Percentiles rank a stretch among this genome's conserved stretches.
phyloP scores from a whole-genome alignment of 495 filamentous ascomycete species.

The Aspergillus biplanus region DNA sequence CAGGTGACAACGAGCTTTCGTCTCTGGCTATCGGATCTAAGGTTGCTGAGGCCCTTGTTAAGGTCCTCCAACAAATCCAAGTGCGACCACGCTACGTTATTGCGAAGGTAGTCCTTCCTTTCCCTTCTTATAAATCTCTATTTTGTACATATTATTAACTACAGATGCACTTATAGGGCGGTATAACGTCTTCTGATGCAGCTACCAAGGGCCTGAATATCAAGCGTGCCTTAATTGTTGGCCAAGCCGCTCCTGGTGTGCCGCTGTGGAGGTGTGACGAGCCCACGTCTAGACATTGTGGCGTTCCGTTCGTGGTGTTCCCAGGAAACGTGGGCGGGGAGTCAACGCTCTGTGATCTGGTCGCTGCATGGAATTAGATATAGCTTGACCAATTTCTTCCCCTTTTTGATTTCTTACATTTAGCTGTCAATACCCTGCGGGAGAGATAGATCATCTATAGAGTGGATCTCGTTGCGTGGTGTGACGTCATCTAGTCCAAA shows the following conservation, averaged over 20 bases:
- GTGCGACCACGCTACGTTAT: constrained; percentile 55
- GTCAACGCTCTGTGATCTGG: constrained; percentile 45
- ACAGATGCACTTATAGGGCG: constrained; percentile 37
- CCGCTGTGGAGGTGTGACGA: constrained; percentile 60
- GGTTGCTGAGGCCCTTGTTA: constrained; percentile 51
- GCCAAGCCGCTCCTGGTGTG: constrained; percentile 58
- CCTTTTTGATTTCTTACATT: no score
- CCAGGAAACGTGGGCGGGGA: constrained; percentile 61
- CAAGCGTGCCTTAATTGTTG: constrained; percentile 55
- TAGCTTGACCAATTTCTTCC: not conserved
- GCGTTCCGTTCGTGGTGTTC: constrained; percentile 57
- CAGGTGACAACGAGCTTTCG: constrained; percentile 45
- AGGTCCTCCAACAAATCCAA: constrained; percentile 43
- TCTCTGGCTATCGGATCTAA: constrained; percentile 49
- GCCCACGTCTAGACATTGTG: constrained; percentile 45
- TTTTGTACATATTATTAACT: not conserved
- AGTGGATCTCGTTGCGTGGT: no score
- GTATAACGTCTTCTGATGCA: constrained; percentile 57
- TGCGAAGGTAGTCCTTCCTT: constrained; percentile 45
- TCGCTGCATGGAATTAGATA: constrained; percentile 40
- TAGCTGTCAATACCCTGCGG: no score
- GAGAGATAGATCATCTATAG: no score
- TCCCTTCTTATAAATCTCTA: not conserved
- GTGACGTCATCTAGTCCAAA: no score
- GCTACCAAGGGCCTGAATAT: constrained; percentile 57